Base-by-base conservation (phyloP, 192 early-diverging fungal species). In the Entophlyctis luteolus region DNA sequence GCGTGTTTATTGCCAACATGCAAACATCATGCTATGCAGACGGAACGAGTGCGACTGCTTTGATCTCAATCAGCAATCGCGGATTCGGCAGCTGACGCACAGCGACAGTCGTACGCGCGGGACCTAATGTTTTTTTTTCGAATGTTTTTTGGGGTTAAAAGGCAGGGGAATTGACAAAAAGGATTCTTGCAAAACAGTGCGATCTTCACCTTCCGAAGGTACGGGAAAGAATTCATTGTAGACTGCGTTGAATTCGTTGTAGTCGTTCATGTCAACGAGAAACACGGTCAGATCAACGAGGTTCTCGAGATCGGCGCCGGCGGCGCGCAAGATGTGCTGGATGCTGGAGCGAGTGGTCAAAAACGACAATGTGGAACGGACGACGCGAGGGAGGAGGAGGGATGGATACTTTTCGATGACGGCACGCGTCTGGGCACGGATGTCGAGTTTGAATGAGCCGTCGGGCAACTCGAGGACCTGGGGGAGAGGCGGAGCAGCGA, bases 261-360 rank as follows among this genome's bases (percentile, higher is more conserved):
- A 89, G 60, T 89, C 77, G 45, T 77, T 71, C 87, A 89, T 89
- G 68, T 89, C 71, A 25, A 84, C 81, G 46, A 89, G 71, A 70
- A 89, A 89, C 39, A 89, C 80, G n/a, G 87, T 89, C 75, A 89
- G 60, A 72, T 89, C 87, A 20, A 89, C 75, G 18, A 89, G 54
- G 42, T 88, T 79, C 49, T 79, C 80, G 35, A 89, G 65, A 18
- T 67, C 69, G 4, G 77, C 77, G 12, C 85, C 85, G n/a, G 66
- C 77, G 23, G 72, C 69, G 34, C 81, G 33, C 14, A 89, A 70
- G 38, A 89, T 89, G 36, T 62, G 68, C 18, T 76, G 52, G 60
- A 89, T 88, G 75, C 83, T 87, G 54, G 3, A n/a, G 29, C 36
- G 16, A 32, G 23, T n/a, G 48, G 12, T 66, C 45, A 1, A 33